phyloP scores from a whole-genome alignment of 2,329 filamentous ascomycete genomes.

The Phoma sp. region DNA sequence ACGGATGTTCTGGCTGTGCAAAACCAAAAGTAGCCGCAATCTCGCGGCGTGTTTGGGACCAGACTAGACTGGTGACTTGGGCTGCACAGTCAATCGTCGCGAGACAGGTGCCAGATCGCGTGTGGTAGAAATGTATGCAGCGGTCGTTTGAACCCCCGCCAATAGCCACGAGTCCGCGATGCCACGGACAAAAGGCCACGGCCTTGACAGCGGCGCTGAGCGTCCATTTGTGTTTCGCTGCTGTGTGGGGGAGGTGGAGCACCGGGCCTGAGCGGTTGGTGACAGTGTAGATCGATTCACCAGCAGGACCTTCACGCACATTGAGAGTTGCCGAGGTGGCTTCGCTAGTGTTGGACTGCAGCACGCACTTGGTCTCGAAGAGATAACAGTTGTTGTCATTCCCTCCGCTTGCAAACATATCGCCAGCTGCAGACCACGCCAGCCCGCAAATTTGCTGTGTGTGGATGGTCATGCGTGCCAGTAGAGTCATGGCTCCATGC shows the following conservation, averaged over 20 bases:
- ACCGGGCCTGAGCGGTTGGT: conserved; percentile 42
- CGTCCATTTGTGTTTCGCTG: conserved; percentile 73
- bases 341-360: conserved; percentile 37
- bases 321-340: conserved; percentile 25
- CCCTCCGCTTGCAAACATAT: conserved; percentile 81
- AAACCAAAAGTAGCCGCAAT: conserved; percentile 95
- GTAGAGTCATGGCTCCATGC: conserved; percentile 77
- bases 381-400: conserved; percentile 92
- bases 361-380: conserved; percentile 71
- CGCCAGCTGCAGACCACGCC: conserved; percentile 81
- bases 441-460: conserved; percentile 91
- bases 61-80: conserved; percentile 91
- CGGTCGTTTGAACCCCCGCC: conserved; percentile 94
- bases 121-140: conserved; percentile 95
- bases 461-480: conserved; percentile 79
- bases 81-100: conserved; percentile 91
- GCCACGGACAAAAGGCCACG: conserved; percentile 96
- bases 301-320: conserved; percentile 34
- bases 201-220: conserved; percentile 94
- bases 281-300: conserved; percentile 44
- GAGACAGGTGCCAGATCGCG: conserved; percentile 78
- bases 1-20: conserved; percentile 85
- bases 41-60: conserved; percentile 83
- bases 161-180: conserved; percentile 82
- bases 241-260: conserved; percentile 59